Conservation (phyloP, 495 filamentous ascomycete genomes). For the Aspergillus hancockii region DNA sequence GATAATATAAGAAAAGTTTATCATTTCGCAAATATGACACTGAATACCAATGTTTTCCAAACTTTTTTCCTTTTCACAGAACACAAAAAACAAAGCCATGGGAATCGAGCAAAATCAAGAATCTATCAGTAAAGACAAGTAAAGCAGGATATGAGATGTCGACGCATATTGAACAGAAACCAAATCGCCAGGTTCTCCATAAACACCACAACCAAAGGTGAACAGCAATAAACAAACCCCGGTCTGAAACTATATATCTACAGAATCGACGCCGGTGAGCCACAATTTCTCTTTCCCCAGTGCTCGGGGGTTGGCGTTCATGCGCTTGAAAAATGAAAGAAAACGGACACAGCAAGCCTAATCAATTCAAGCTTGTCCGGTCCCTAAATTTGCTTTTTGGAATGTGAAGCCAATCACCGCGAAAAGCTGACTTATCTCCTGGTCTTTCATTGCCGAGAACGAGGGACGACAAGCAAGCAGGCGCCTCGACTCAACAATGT, state of each 20-base stretch:
- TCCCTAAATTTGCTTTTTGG: neutral
- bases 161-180: conserved; percentile 18
- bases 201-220: conserved; percentile 9
- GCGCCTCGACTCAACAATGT: neutral
- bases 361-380: conserved; percentile 1
- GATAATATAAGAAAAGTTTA: neutral
- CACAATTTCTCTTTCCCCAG: conserved; percentile 18
- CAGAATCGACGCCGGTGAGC: conserved; percentile 35
- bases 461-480: neutral
- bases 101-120: conserved; percentile 22
- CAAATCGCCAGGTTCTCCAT: neutral
- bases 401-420: neutral
- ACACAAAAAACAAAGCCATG: conserved; percentile 14
- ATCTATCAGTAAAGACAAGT: conserved; percentile 28
- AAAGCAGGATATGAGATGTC: conserved; percentile 16
- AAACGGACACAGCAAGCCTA: neutral
- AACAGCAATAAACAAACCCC: conserved; percentile 6
- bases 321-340: conserved; percentile 14
- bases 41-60: conserved; percentile 13
- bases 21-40: neutral
- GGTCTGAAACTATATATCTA: conserved; percentile 28
- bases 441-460: neutral
- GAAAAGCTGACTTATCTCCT: neutral
- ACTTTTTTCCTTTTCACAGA: conserved; percentile 14
- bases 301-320: conserved; percentile 1